Base-by-base conservation (phyloP, 208 protist genomes). In the Naegleria fowleri region DNA sequence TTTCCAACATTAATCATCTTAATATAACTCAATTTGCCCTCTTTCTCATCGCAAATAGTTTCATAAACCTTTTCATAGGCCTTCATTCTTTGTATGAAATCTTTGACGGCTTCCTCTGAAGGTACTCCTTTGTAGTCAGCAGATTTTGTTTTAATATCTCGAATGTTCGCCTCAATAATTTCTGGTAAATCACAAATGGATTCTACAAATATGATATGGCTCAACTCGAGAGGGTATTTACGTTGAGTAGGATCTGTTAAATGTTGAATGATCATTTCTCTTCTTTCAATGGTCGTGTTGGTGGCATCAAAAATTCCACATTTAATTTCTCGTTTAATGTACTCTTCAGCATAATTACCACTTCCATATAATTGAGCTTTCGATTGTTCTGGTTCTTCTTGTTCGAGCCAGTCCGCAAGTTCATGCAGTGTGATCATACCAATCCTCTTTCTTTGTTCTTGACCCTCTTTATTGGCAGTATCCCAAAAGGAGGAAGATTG, bases 221-320 rank as follows among this genome's bases (percentile, higher is more conserved):
- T 11, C 5, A 22, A 13, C 16, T 67, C 55, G 7, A 88, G 9
- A 25, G 22, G 43, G 41, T 59, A 59, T 40, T 40, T 93, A 87
- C 29, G 93, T 90, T 59, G 94, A 93, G 9, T 90, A 76, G 51
- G 29, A 39, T 91, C 39, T 89, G 19, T 91, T 76, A 97, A 97
- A 93, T 94, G 95, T 39, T 96, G 91, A 59, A 95, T 83, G 36
- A 98, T 88, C 90, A 94, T 93, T 33, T 86, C 22, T 19, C 97
- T 93, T 25, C 97, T 95, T 90, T 93, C 93, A 43, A 91, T 92
- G 29, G 96, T 97, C 25, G 96, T 97, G 93, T 98, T 98, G 33
- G 97, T 98, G 1, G 96, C 97, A 87, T 98, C 97, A 86, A 98
- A 94, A 52, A 98, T 89, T 67, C 25, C 86, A 89, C 85, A 88